Base-by-base conservation (phyloP, 1,284 basidiomycete species). In the Takashimella koratensis region DNA sequence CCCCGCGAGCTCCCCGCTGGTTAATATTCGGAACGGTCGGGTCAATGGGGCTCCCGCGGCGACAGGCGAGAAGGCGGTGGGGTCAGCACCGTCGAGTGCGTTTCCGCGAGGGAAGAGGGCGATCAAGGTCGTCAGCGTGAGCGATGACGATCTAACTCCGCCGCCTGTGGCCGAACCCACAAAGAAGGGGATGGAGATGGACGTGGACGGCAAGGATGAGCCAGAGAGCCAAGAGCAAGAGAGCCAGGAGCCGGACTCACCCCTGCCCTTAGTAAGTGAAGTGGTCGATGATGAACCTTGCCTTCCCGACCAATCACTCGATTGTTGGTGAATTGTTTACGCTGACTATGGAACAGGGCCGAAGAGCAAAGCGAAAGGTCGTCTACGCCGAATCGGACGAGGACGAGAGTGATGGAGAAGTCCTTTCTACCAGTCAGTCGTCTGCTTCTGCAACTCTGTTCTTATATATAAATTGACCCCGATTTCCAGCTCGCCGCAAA, bases 331-430 rank as follows among this genome's bases (percentile, higher is more conserved):
- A 24, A 40, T 22, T 20, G 12, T 25, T n/a, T 16, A 25, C 13
- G 11, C 45, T 49, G 46, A 59, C 19, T 2, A 26, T 23, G 16
- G 27, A 36, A 13, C 49, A 70, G 66, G 47, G 53, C 13, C 56
- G 72, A 20, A 49, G 69, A 20, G 62, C 62, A 10, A 77, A 77
- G 57, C 62, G 76, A 22, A 75, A 73, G 54, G 64, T 73, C 19
- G 57, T 73, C 8, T 75, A 76, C 41, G 69, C 70, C 12, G 76
- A 77, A 44, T 68, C 69, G 2, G 75, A 74, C 44, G 61, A 55
- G n/a, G 67, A 64, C 27, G 62, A 57, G 13, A 57, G 64, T 8
- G 62, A 60, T 8, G 56, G 60, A 19, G 56, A 57, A 23, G 51
- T 50, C 30, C 30, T 36, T 36, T 16, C 30, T 36, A 36, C 30